Base-by-base conservation (phyloP, 768 basidiomycete species). In the Mycena pura region DNA sequence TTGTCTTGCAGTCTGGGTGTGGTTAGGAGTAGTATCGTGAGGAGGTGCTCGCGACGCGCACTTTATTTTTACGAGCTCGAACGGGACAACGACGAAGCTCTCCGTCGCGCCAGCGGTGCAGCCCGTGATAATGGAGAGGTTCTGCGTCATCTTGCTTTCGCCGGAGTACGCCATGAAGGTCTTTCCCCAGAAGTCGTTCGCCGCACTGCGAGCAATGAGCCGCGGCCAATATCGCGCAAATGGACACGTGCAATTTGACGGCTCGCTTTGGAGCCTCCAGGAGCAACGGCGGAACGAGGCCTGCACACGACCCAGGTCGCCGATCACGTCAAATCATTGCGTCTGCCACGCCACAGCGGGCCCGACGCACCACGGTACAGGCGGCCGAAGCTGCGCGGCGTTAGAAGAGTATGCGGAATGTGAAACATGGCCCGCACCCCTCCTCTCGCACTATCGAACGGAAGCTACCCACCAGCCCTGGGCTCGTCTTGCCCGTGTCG, bases 241-340 rank as follows among this genome's bases (percentile, higher is more conserved):
- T 21, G 22, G 29, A 21, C 15, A 78, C 87, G 63, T 65, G 91
- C 91, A 92, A 93, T 84, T 99, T 99, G 46, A 95, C 92, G 15
- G 97, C 97, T 77, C 97, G 89, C 79, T 99, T 99, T 2, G 97
- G 97, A 15, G 97, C 97, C 76, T 99, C 97, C 43, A 99, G 80
- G 69, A 99, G 85, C 10, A 99, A 76, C 17, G 97, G 97, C 10
- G 97, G 95, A n/a, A 95, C 89, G 60, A 99, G 87, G 67, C 96
- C 90, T 92, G 51, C 19, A 45, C 43, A 34, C 54, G 46, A 44
- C 36, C 41, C n/a, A n/a, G n/a, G n/a, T n/a, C n/a, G n/a, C n/a
- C n/a, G n/a, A n/a, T n/a, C n/a, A n/a, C n/a, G n/a, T n/a, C n/a
- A n/a, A n/a, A n/a, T n/a, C n/a, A n/a, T n/a, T n/a, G n/a, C n/a